These are phyloP conservation scores for Daldinia loculata DNA, from an alignment of 495 filamentous ascomycete genomes.

Conservation along the genomic window DNA sequence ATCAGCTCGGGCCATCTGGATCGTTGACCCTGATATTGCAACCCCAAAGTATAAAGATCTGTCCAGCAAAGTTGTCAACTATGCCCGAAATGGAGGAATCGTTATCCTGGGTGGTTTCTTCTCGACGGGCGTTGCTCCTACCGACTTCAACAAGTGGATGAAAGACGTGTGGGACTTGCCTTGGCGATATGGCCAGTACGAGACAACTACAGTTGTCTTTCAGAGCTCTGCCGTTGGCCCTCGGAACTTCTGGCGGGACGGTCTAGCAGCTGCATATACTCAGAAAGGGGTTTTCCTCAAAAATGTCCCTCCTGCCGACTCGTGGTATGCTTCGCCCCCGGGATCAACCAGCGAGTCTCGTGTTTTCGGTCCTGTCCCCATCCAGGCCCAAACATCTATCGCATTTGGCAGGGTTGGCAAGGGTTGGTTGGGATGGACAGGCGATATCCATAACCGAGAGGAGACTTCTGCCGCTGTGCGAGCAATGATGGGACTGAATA, in stretches of 20 bases:
- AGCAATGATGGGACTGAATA: constrained; percentile 10
- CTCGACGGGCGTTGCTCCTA: neutral
- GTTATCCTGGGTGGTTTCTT: neutral
- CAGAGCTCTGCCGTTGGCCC: neutral
- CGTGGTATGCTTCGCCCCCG: neutral
- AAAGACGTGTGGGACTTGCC: neutral
- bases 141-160: constrained; percentile 2
- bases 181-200: neutral
- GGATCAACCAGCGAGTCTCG: neutral
- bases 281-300: neutral
- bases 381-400: constrained; percentile 1
- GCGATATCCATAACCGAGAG: neutral
- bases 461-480: neutral
- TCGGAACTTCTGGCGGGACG: neutral
- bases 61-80: constrained; percentile 1
- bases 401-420: neutral
- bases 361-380: neutral
- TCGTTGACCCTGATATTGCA: constrained; percentile 4
- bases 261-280: neutral
- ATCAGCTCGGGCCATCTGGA: constrained; percentile 3
- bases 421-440: constrained; percentile 4
- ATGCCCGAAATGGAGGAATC: neutral
- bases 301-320: neutral
- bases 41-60: neutral
- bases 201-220: constrained; percentile 1